Evolutionary conservation across 2,329 filamentous ascomycete genomes (phyloP), one percentile per base, ranked within the genome.

Genomic region (Fusarium globosum): DNA sequence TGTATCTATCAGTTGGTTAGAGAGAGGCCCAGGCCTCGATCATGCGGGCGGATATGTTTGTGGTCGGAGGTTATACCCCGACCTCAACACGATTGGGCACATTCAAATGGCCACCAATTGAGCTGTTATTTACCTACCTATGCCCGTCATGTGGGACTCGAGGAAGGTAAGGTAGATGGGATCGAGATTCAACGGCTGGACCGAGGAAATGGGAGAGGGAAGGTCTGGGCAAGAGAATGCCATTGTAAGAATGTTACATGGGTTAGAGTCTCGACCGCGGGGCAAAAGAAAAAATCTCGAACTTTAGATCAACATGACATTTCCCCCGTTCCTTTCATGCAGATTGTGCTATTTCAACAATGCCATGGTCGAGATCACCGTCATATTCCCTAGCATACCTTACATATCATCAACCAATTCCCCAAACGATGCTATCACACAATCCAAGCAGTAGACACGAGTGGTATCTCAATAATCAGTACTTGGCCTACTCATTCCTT

Each of bases 111-210:
- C 61, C 61, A 51, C 58, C 62, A 49, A 72, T 61, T 63, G 55
- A 43, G n/a, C 49, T 51, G 39, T 53, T 49, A 13, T 33, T 33
- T 33, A 33, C 33, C 33, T 33, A 33, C 12, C 33, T 33, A 14
- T 33, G 33, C 33, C 65, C 30, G 58, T 56, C 65, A 59, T 59
- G 58, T 67, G 58, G 59, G 60, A 72, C 65, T 53, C 28, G 41
- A 41, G 56, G 36, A 38, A 71, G 43, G 53, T 28, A 55, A 69
- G 41, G 56, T 30, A 52, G 55, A 65, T 64, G 38, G 20, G 62
- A 73, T 73, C 71, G 66, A 73, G 69, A 73, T 73, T 65, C 36
- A n/a, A 60, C 30, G 61, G 42, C 53, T 53, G 36, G 55, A 16
- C 70, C 57, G 55, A 73, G 49, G 56, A 51, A 14, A 52, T 45